Base-by-base conservation (phyloP, 345 rosid genomes). In the Salix exigua region DNA sequence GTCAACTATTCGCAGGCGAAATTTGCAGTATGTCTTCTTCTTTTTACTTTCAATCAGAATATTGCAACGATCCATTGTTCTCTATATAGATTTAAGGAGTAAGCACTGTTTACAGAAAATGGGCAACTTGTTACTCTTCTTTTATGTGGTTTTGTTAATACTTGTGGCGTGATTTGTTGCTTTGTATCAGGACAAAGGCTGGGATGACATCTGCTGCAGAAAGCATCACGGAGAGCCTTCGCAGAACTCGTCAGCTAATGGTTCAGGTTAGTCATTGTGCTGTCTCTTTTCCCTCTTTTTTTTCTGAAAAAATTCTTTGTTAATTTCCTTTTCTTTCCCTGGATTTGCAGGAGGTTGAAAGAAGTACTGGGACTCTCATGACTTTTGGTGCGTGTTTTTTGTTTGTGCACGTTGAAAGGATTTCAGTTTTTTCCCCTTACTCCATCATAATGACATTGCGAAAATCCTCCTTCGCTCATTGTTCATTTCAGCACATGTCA, bases 131-230 rank as follows among this genome's bases (percentile, higher is more conserved):
- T 50, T 50, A 17, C 55, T 50, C 55, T 16, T 50, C 55, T 50
- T 65, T 65, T 46, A 23, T 73, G 33, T 63, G 50, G 16, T 25
- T 74, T 65, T 68, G 46, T n/a, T 30, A 6, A 16, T 40, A 40
- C 62, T 37, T 5, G 23, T 2, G 17, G 42, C 23, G 40, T 73
- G 63, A 72, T 64, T 55, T 67, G 30, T 37, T 51, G 40, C 38
- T 4, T 48, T 64, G 28, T 42, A 31, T 50, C 75, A 96, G 99
- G 89, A 91, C 98, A 46, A 93, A 93, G 82, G 96, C 91, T 77
- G 99, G 99, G 69, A 88, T 96, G 91, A 90, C 94, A 73, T 93
- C 96, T 62, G 98, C 96, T 75, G 94, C 99, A 68, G 99, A 93
- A 84, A 92, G 94, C 86, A 92, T 96, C 81, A 96, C 98, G 5